Conservation (phyloP, 192 early-diverging fungal species). For the Geranomyces variabilis region DNA sequence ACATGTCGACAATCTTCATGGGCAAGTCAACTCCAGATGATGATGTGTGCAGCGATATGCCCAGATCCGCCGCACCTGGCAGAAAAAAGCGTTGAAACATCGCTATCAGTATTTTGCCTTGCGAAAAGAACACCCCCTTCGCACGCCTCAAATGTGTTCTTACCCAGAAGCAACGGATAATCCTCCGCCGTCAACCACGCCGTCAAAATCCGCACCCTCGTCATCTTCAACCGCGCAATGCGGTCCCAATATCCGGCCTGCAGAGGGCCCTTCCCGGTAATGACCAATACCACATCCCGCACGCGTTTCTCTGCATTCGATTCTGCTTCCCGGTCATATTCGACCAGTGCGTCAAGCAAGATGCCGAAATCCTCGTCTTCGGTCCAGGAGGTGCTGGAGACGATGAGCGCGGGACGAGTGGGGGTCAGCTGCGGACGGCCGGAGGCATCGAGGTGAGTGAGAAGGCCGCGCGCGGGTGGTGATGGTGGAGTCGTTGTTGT, state of each 20-base stretch:
- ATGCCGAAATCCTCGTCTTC: slow-evolving; percentile 94
- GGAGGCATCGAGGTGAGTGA: slow-evolving; percentile 63
- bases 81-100: not conserved
- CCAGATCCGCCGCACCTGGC: slow-evolving; percentile 86
- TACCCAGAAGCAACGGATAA: slow-evolving; percentile 85
- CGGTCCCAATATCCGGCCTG: slow-evolving; percentile 70
- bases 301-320: not conserved
- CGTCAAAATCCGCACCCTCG: slow-evolving; percentile 69
- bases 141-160: not conserved
- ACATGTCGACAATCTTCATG: slow-evolving; percentile 99
- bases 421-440: slow-evolving; percentile 67
- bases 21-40: slow-evolving; percentile 94
- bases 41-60: slow-evolving; percentile 91
- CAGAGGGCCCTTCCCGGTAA: slow-evolving; percentile 91
- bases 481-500: slow-evolving; percentile 66
- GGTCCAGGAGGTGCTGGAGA: slow-evolving; percentile 93
- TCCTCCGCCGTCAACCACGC: slow-evolving; percentile 80
- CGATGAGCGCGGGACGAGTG: slow-evolving; percentile 74
- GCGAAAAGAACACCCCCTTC: too few species aligned
- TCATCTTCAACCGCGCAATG: slow-evolving; percentile 56
- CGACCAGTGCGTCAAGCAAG: slow-evolving; percentile 62
- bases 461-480: slow-evolving; percentile 79
- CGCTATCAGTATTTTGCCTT: not conserved
- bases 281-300: slow-evolving; percentile 71
- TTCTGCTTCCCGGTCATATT: slow-evolving; percentile 46